These are phyloP conservation scores for Barnettozyma sp. DNA, from an alignment of 805 yeast species.

Conservation along the genomic window DNA sequence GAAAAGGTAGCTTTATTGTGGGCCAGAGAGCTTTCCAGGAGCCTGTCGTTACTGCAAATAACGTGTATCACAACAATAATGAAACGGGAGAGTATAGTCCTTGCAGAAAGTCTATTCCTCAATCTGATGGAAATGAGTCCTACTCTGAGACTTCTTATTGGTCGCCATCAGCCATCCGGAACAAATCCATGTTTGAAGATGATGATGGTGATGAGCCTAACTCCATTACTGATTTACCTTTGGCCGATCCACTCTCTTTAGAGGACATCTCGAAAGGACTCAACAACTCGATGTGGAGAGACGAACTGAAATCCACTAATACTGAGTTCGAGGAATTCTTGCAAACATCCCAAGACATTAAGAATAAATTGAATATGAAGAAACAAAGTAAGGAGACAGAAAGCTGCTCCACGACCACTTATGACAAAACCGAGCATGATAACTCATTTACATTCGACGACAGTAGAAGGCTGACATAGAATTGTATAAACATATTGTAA, in stretches of 20 bases:
- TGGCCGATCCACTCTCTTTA: conserved; percentile 9
- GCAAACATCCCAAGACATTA: background rate
- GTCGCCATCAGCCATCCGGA: conserved; percentile 12
- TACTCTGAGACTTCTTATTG: conserved; percentile 13
- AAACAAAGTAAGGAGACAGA: too few species aligned
- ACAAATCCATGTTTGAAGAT: background rate
- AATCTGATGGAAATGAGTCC: background rate
- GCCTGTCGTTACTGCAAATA: too few species aligned
- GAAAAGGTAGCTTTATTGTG: too few species aligned
- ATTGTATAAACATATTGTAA: too few species aligned
- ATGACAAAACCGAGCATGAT: background rate
- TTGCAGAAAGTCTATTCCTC: too few species aligned
- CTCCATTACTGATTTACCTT: too few species aligned
- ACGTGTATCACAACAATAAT: too few species aligned
- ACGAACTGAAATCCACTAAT: conserved; percentile 14
- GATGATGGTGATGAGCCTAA: conserved; percentile 1
- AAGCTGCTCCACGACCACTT: too few species aligned
- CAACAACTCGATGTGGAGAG: conserved; percentile 17
- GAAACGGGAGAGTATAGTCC: too few species aligned
- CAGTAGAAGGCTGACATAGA: conserved; percentile 2
- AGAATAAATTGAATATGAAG: conserved; percentile 1
- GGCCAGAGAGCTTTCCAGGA: too few species aligned
- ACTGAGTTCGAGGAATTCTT: conserved; percentile 13
- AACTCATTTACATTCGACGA: background rate
- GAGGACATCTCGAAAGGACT: conserved; percentile 15